A percentile compares a stretch with the other conserved stretches of the same genome.
These are phyloP conservation scores for Rubus parviflorus DNA, from an alignment of 306 rosid species.

Conservation along the genomic window DNA sequence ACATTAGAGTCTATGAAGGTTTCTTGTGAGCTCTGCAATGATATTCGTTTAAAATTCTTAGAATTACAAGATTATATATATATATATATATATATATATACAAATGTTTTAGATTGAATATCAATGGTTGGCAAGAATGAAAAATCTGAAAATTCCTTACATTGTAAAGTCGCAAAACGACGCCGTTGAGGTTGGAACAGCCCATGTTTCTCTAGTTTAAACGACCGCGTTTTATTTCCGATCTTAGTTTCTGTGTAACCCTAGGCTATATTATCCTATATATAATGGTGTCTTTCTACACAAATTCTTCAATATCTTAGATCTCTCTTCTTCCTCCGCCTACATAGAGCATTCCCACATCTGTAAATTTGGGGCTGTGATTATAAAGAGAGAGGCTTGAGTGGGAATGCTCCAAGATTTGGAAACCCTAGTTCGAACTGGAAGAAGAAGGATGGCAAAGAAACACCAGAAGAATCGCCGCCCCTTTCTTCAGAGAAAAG, in stretches of 20 bases:
- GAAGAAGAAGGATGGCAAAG: background rate
- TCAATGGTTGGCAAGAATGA: background rate
- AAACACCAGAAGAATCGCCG: constrained; percentile 34
- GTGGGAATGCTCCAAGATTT: constrained; percentile 28
- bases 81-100: too few relatives aligned
- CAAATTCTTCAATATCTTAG: background rate
- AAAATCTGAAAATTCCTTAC: too few relatives aligned
- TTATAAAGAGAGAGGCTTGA: constrained; percentile 86
- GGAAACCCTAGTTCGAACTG: constrained; percentile 21
- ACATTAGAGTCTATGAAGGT: background rate
- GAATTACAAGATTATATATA: background rate
- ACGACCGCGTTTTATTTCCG: background rate
- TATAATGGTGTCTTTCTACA: background rate
- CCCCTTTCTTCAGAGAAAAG: constrained; percentile 20
- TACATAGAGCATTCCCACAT: background rate
- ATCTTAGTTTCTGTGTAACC: background rate
- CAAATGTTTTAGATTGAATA: too few relatives aligned
- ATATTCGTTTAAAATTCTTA: background rate
- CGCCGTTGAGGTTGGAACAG: background rate
- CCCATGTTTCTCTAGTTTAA: background rate
- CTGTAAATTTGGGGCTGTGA: constrained; percentile 45
- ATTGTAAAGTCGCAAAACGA: background rate
- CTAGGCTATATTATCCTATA: too few relatives aligned
- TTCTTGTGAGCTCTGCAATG: background rate
- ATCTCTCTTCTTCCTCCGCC: background rate